These are phyloP conservation scores for Bipolaris cookei DNA, from an alignment of 2,329 filamentous ascomycete species.

Conservation along the genomic window DNA sequence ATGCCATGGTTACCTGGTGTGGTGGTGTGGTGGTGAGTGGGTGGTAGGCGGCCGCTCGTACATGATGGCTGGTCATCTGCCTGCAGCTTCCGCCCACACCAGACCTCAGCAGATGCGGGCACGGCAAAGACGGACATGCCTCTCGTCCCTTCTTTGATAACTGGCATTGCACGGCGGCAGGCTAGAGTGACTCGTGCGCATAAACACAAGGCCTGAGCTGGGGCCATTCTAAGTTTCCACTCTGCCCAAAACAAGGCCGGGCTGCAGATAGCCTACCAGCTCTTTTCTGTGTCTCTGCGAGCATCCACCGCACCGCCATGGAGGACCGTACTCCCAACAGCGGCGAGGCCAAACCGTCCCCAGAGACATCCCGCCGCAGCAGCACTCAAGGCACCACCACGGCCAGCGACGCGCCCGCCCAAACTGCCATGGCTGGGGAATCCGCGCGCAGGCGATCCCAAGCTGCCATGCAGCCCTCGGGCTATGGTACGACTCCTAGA, in stretches of 20 bases:
- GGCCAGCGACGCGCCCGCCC: slow-evolving; percentile 30
- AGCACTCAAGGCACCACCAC: slow-evolving; percentile 30
- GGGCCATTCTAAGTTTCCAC: slow-evolving; percentile 11
- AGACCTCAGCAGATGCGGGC: slow-evolving; percentile 22
- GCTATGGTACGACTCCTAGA: slow-evolving; percentile 39
- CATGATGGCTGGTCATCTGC: slow-evolving; percentile 33
- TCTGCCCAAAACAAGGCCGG: slow-evolving; percentile 11
- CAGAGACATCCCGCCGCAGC: slow-evolving; percentile 33
- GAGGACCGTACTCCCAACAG: slow-evolving; percentile 37
- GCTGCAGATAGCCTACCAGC: slow-evolving; percentile 7
- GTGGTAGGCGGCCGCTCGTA: slow-evolving; percentile 14
- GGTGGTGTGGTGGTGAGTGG: slow-evolving; percentile 16
- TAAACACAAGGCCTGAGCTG: slow-evolving; percentile 17
- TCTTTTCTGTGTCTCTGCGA: neutral
- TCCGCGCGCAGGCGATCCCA: slow-evolving; percentile 41
- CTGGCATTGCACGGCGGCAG: slow-evolving; percentile 19
- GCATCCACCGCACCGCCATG: slow-evolving; percentile 28
- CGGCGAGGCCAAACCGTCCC: slow-evolving; percentile 31
- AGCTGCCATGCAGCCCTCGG: slow-evolving; percentile 35
- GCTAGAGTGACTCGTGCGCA: slow-evolving; percentile 23
- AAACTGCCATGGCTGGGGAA: slow-evolving; percentile 31
- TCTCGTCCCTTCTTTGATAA: slow-evolving; percentile 4
- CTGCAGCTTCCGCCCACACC: slow-evolving; percentile 26
- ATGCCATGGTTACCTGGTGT: slow-evolving; percentile 8
- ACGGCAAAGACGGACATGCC: slow-evolving; percentile 15